Conservation (phyloP, 1,284 basidiomycete genomes). For the Heterobasidion irregulare region DNA sequence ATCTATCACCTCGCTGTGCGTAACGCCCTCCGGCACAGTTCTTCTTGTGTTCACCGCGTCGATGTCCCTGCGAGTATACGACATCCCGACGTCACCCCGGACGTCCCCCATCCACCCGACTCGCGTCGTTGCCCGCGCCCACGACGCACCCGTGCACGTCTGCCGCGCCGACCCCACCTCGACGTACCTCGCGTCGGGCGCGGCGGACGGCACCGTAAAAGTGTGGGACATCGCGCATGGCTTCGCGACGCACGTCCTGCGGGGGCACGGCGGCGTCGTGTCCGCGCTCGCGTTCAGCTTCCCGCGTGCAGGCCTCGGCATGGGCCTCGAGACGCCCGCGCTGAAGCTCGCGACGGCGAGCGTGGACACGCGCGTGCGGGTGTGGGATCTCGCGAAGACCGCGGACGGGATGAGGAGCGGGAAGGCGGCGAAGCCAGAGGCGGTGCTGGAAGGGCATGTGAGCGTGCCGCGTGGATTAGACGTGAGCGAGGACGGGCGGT, state of each 20-base stretch:
- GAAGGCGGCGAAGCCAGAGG: constrained; percentile 59
- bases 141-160: constrained; percentile 91
- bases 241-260: constrained; percentile 91
- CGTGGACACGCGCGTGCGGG: constrained; percentile 82
- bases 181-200: constrained; percentile 89
- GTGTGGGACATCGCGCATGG: constrained; percentile 91
- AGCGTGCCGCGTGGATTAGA: constrained; percentile 86
- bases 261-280: constrained; percentile 94
- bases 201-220: constrained; percentile 94
- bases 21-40: constrained; percentile 55
- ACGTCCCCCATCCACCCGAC: constrained; percentile 49
- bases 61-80: constrained; percentile 60
- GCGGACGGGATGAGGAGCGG: constrained; percentile 47
- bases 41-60: constrained; percentile 65
- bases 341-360: constrained; percentile 88
- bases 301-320: constrained; percentile 45
- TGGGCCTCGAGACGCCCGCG: constrained; percentile 33
- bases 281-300: constrained; percentile 83
- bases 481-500: constrained; percentile 77
- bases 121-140: constrained; percentile 75
- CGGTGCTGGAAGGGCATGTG: constrained; percentile 84
- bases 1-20: constrained; percentile 54
- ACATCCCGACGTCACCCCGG: constrained; percentile 44
- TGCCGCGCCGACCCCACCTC: constrained; percentile 82
- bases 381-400: constrained; percentile 67